Evolutionary conservation across 116 monocot species (phyloP), one percentile per base, ranked within the genome.

Genomic region (Trichopus zeylanicus): DNA sequence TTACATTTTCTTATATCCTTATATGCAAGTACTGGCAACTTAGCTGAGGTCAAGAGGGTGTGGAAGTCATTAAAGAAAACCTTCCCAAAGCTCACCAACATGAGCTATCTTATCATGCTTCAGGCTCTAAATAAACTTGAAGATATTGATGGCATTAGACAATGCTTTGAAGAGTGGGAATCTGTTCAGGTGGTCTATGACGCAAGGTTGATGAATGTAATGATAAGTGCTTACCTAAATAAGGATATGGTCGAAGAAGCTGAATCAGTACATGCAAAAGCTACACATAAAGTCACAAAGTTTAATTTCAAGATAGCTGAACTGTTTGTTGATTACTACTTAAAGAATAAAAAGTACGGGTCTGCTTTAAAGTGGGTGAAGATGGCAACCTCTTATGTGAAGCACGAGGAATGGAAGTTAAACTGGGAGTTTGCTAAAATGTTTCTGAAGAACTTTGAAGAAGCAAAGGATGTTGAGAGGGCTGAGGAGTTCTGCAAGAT

Each of bases 131-230:
- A 29, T 39, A 76, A 81, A 23, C 56, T 81, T 1, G 73, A 66
- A 30, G 73, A 81, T 55, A 21, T 66, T 33, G 60, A 73, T 56
- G 46, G 35, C 13, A 7, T 76, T 15, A 76, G 55, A 48, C 38
- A 62, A 26, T 62, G 64, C 53, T 81, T 64, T 63, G 27, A 67
- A 19, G 81, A 81, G 47, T 81, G 81, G 81, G 69, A 76, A 42
- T 76, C 69, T 31, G 21, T 11, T 58, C 47, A 55, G 34, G 24
- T 23, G 6, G 61, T 12, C 25, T 76, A 63, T 59, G 81, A 81
- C 55, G 6, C 48, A 15, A 73, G 66, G 26, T 49, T 81, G 28
- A 53, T 37, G 38, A 70, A 63, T 52, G 10, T 67, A 49, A 49
- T 71, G 48, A 63, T 77, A 29, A 52, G 56, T 5, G 63, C 70